These are phyloP conservation scores for Podaxis sp. DNA, from an alignment of 768 basidiomycete species.

Conservation along the genomic window DNA sequence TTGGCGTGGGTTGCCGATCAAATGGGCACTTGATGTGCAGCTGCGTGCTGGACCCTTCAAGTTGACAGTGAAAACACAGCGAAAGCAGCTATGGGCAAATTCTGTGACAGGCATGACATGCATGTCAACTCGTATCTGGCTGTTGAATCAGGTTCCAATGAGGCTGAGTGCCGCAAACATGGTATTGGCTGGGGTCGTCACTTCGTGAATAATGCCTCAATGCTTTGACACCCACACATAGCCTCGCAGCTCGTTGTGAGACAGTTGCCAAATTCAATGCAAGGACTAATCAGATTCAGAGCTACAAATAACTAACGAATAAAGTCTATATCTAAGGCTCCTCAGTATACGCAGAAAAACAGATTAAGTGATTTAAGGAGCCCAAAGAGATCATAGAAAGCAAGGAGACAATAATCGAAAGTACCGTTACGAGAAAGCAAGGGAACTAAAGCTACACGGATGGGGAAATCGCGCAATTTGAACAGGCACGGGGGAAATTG, in stretches of 20 bases:
- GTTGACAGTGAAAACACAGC: too few relatives aligned
- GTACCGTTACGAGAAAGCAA: background rate
- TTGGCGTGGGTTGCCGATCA: background rate
- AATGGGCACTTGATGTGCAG: background rate
- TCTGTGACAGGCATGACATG: background rate
- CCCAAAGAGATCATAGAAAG: background rate
- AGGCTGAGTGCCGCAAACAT: too few relatives aligned
- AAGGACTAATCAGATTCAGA: background rate
- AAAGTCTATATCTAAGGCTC: background rate
- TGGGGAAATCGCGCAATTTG: background rate
- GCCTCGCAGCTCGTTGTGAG: too few relatives aligned
- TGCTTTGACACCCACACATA: too few relatives aligned
- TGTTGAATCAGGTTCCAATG: too few relatives aligned
- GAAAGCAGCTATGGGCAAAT: background rate
- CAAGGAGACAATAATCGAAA: background rate
- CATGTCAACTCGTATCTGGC: too few relatives aligned
- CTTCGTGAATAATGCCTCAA: too few relatives aligned
- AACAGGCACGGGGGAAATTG: too few relatives aligned
- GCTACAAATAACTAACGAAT: background rate
- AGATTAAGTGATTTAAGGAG: too few relatives aligned
- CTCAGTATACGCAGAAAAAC: too few relatives aligned
- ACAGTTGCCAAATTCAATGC: too few relatives aligned
- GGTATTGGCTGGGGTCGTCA: too few relatives aligned
- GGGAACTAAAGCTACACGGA: background rate
- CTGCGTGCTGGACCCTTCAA: background rate